Evolutionary conservation across 2,329 filamentous ascomycete species (phyloP), one percentile per base, ranked within the genome.

Genomic region (Lecanosticta acicola): DNA sequence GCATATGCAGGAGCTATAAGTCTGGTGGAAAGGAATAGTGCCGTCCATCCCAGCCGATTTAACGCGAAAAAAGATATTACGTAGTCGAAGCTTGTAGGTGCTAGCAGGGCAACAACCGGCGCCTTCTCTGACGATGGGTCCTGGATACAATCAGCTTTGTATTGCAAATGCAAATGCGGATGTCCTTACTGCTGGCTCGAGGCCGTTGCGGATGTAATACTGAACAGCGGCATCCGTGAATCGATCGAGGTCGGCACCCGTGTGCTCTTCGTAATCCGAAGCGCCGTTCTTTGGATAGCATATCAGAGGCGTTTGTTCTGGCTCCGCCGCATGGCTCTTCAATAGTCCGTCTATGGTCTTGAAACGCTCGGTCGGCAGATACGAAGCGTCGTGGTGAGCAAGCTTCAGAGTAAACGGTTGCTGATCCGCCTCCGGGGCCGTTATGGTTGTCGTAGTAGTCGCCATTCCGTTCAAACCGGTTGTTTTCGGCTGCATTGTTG

Each of bases 51-150:
- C 10, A 81, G 63, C 49, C 76, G 72, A 20, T 70, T 72, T 39
- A 82, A 56, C 0, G 75, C 78, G 36, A 80, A 68, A 34, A 76
- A 65, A 3, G 75, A 73, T 29, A 80, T 64, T 32, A 79, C 67
- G 48, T 78, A 78, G 43, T 78, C 73, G 8, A 81, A 65, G 50
- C 75, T 73, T 1, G 77, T 79, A 0, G 70, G 67, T 0, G 74
- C 76, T 2, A 81, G 62, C 9, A 81, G 56, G 1, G 71, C 75
- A 18, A 80, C 67, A 1, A 74, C 70, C 8, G 58, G 59, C 14
- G 56, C 57, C 43, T 58, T 50, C 8, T 56, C 53, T 11, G 53
- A 48, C 2, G 43, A 33, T 4, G 58, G 45, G 40, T 59, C 53
- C 57, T 61, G 26, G 26, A 14, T 14, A 13, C 46, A n/a, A 37